A percentile compares a stretch with the other conserved stretches of the same genome.
Conservation (phyloP, 108 stramenopile species). For the Nannochloropsis gaditana region DNA sequence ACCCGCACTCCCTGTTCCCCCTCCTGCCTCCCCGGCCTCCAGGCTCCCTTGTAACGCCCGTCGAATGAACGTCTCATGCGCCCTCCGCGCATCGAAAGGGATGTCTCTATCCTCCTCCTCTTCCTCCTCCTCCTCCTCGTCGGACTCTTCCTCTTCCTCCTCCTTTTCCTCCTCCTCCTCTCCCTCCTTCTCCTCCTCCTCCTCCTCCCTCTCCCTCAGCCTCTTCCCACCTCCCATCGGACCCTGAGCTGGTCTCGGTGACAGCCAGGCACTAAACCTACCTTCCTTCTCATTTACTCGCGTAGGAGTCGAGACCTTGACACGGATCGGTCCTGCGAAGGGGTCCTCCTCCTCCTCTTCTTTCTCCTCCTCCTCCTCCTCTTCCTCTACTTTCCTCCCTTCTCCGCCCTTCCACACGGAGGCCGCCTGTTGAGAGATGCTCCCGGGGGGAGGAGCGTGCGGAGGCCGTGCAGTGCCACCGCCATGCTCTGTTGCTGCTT, state of each 20-base stretch:
- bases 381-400: neutral
- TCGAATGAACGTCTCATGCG: neutral
- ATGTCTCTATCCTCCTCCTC: neutral
- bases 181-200: neutral
- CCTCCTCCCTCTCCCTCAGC: neutral
- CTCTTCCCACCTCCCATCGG: neutral
- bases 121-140: neutral
- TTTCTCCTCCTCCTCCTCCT: neutral
- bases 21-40: neutral
- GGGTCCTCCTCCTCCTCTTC: constrained; percentile 4
- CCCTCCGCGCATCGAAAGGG: neutral
- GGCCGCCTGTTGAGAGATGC: neutral
- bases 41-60: neutral
- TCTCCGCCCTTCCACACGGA: too few species aligned
- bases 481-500: neutral
- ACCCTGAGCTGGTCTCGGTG: neutral
- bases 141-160: neutral
- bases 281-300: neutral
- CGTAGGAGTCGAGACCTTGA: neutral
- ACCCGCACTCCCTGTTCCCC: neutral
- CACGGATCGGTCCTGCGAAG: neutral
- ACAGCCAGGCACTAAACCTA: constrained; percentile 1
- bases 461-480: neutral
- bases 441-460: neutral
- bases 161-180: neutral